These are phyloP conservation scores for Petunia hybrid DNA, from an alignment of 305 asterid genomes.

Conservation along the genomic window DNA sequence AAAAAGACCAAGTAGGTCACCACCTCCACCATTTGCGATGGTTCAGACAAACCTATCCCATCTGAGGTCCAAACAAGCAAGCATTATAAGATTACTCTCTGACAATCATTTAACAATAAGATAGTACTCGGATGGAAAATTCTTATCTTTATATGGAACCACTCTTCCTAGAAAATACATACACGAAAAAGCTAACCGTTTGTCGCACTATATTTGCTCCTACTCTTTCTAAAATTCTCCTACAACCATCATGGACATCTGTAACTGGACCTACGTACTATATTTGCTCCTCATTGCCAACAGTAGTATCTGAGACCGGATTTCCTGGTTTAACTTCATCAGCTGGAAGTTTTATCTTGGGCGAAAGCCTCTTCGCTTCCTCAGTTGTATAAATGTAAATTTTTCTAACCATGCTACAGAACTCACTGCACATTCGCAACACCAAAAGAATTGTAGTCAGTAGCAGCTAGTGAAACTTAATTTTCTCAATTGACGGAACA, in stretches of 20 bases:
- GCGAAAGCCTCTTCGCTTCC: constrained; percentile 83
- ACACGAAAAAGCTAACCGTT: too few species aligned
- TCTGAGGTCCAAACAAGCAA: too few species aligned
- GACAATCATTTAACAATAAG: too few species aligned
- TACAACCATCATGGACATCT: constrained; percentile 36
- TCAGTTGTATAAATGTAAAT: constrained; percentile 72
- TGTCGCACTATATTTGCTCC: too few species aligned
- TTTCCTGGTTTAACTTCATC: constrained; percentile 56
- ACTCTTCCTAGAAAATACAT: too few species aligned
- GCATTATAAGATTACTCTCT: too few species aligned
- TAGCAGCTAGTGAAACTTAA: not conserved
- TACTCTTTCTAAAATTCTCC: not conserved
- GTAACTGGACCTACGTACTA: constrained; percentile 58
- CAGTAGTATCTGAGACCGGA: constrained; percentile 51
- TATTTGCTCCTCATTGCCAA: constrained; percentile 66
- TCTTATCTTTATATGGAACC: too few species aligned
- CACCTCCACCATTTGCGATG: too few species aligned
- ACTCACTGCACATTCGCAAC: constrained; percentile 58
- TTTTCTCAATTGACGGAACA: not conserved
- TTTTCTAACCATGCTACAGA: constrained; percentile 79
- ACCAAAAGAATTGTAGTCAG: constrained; percentile 25
- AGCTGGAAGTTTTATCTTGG: constrained; percentile 75
- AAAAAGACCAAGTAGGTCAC: too few species aligned
- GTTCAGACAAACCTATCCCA: too few species aligned
- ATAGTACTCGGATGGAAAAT: too few species aligned